Conservation (phyloP, 306 rosid genomes). For the Prinsepia uniflora region DNA sequence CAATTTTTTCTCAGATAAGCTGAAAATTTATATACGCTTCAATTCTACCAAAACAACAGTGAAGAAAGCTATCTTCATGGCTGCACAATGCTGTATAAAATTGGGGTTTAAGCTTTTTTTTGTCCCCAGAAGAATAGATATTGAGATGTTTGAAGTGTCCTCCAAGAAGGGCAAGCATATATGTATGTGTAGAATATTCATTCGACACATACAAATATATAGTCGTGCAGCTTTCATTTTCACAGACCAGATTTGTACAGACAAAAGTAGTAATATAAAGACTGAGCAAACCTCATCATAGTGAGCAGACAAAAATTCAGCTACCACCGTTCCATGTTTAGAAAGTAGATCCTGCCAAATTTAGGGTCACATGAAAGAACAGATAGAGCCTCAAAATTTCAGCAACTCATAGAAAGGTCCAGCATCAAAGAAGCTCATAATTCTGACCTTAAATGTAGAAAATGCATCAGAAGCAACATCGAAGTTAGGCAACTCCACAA, state of each 20-base stretch:
- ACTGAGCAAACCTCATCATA: slow-evolving; percentile 65
- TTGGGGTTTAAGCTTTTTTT: slow-evolving; percentile 21
- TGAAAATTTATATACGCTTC: slow-evolving; percentile 21
- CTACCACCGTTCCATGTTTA: slow-evolving; percentile 66
- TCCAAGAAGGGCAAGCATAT: slow-evolving; percentile 23
- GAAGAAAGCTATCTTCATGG: slow-evolving; percentile 21
- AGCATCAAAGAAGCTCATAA: slow-evolving; percentile 5
- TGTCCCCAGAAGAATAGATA: slow-evolving; percentile 22
- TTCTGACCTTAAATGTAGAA: slow-evolving; percentile 87
- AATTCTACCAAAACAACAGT: slow-evolving; percentile 16
- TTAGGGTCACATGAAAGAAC: slow-evolving; percentile 18
- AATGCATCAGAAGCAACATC: slow-evolving; percentile 96
- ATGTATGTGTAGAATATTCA: slow-evolving; percentile 23
- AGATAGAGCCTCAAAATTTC: slow-evolving; percentile 21
- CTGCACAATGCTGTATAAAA: slow-evolving; percentile 22
- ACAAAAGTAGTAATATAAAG: slow-evolving; percentile 26
- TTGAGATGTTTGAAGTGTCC: slow-evolving; percentile 22
- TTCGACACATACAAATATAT: slow-evolving; percentile 14
- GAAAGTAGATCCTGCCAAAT: slow-evolving; percentile 82
- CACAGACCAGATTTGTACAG: slow-evolving; percentile 23
- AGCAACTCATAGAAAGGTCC: slow-evolving; percentile 12
- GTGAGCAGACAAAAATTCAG: slow-evolving; percentile 68
- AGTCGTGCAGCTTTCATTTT: slow-evolving; percentile 23
- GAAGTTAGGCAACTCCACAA: slow-evolving; percentile 82
- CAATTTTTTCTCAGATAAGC: slow-evolving; percentile 38